These are phyloP conservation scores for Rosa rugosa DNA, from an alignment of 306 rosid species.

Conservation along the genomic window DNA sequence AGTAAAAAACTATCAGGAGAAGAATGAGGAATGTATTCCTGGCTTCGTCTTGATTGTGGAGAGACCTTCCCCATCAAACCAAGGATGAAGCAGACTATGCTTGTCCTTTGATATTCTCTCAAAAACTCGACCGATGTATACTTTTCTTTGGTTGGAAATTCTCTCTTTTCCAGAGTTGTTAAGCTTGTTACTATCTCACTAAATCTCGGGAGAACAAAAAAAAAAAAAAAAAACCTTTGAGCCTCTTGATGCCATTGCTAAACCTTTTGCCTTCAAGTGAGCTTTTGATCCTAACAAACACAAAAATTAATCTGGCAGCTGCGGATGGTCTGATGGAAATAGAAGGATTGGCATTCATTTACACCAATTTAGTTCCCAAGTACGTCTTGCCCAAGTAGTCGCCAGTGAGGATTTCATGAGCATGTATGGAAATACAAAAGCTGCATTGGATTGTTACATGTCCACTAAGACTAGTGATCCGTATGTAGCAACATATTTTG, in stretches of 20 bases:
- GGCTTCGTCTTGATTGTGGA: too few species aligned
- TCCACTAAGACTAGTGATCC: slow-evolving; percentile 75
- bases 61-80: too few species aligned
- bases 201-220: slow-evolving; percentile 59
- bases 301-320: slow-evolving; percentile 80
- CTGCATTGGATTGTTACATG: slow-evolving; percentile 82
- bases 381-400: slow-evolving; percentile 52
- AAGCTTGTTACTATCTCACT: slow-evolving; percentile 81
- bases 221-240: background rate
- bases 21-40: too few species aligned
- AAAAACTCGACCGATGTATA: too few species aligned
- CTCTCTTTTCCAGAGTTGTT: slow-evolving; percentile 32
- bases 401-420: slow-evolving; percentile 61
- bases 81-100: too few species aligned
- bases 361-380: slow-evolving; percentile 61
- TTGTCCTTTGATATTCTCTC: too few species aligned
- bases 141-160: background rate
- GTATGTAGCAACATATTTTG: slow-evolving; percentile 77
- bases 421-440: slow-evolving; percentile 96
- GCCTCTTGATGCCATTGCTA: slow-evolving; percentile 76
- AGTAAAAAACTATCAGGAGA: too few species aligned
- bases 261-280: slow-evolving; percentile 69
- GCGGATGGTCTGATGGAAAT: slow-evolving; percentile 67
- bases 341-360: slow-evolving; percentile 14
- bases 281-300: slow-evolving; percentile 63